A percentile compares a stretch with the other conserved stretches of the same genome.
Conservation (phyloP, 139 green algal genomes). For the Coccomyxa sp. region DNA sequence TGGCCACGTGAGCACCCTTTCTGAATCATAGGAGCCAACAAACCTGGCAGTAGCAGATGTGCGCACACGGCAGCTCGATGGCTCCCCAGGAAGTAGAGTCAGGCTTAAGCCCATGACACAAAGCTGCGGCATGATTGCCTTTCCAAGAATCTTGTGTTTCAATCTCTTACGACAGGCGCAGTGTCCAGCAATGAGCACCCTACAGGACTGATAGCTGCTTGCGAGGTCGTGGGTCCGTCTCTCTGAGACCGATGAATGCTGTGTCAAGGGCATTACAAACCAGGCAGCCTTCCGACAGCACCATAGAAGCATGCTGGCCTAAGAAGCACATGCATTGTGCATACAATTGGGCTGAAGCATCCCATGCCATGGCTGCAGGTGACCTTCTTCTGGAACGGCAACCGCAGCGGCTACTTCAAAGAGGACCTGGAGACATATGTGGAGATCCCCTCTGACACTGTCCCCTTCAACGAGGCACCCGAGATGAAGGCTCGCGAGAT, state of each 20-base stretch:
- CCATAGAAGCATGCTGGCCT: no score
- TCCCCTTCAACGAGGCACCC: conserved; percentile 89
- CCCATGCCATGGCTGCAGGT: conserved; percentile 32
- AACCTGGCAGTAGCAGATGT: neutral
- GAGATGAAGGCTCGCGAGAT: conserved; percentile 96
- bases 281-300: neutral
- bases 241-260: no score
- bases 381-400: conserved; percentile 99
- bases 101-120: neutral
- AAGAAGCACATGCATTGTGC: no score
- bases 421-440: conserved; percentile 89
- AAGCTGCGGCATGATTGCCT: neutral
- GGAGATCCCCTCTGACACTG: conserved; percentile 88
- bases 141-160: neutral
- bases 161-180: neutral
- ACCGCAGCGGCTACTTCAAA: conserved; percentile 91
- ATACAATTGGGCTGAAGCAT: no score
- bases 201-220: no score
- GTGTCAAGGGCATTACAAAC: neutral
- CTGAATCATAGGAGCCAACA: no score
- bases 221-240: no score
- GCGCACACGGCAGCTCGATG: neutral
- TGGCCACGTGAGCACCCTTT: conserved; percentile 68
- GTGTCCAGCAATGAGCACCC: neutral
- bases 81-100: no score